Evolutionary conservation across 495 filamentous ascomycete genomes (phyloP).

Genomic region (Neurospora hispaniola): DNA sequence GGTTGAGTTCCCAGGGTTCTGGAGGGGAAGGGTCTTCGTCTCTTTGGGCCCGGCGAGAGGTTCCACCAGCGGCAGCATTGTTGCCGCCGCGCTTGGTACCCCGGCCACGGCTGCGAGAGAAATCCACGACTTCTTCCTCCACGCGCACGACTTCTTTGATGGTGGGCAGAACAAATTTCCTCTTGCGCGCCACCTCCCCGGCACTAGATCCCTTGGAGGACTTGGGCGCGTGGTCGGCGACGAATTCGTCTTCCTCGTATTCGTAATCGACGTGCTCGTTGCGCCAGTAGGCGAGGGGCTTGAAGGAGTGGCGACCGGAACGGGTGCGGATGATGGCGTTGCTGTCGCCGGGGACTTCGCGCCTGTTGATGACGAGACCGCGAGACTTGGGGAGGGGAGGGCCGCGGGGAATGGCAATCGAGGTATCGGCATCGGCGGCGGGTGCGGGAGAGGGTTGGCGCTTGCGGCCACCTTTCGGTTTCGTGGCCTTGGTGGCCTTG

Average conservation of each 20-base stretch:
- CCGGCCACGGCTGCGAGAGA: background rate
- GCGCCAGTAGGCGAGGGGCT: constrained; percentile 79
- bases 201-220: constrained; percentile 10
- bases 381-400: constrained; percentile 46
- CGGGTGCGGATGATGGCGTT: constrained; percentile 40
- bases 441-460: constrained; percentile 28
- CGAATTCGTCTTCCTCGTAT: constrained; percentile 34
- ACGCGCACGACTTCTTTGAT: constrained; percentile 69
- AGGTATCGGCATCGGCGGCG: constrained; percentile 22
- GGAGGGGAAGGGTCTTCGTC: constrained; percentile 38
- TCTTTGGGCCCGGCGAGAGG: constrained; percentile 2
- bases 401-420: constrained; percentile 30
- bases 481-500: constrained; percentile 2
- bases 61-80: background rate
- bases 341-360: constrained; percentile 47
- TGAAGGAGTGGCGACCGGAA: constrained; percentile 46
- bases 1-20: constrained; percentile 40
- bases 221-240: constrained; percentile 1
- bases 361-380: constrained; percentile 60
- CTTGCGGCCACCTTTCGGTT: constrained; percentile 26
- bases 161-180: constrained; percentile 46
- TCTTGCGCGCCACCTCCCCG: constrained; percentile 3
- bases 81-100: background rate
- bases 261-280: constrained; percentile 69
- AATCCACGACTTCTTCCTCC: constrained; percentile 42